These are phyloP conservation scores for Pyricularia pennisetigena DNA, from an alignment of 2,329 filamentous ascomycete species.

Conservation along the genomic window DNA sequence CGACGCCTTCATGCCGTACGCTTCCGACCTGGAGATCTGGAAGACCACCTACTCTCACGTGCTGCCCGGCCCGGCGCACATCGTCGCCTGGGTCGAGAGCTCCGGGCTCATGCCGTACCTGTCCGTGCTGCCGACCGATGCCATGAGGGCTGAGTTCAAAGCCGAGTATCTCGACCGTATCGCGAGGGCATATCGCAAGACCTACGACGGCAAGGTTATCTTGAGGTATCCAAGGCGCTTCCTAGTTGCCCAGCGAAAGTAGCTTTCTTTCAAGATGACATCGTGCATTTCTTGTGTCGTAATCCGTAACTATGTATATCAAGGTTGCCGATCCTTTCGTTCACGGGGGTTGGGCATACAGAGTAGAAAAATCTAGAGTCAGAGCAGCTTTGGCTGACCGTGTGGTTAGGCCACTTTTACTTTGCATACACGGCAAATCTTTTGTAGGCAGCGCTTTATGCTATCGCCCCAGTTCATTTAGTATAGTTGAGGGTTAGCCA, in stretches of 20 bases:
- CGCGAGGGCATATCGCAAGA: conserved; percentile 29
- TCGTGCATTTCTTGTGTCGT: too few relatives aligned
- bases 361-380: too few relatives aligned
- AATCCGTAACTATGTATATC: too few relatives aligned
- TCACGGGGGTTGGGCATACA: too few relatives aligned
- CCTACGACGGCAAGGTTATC: conserved; percentile 41
- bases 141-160: conserved; percentile 31
- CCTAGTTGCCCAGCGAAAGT: conserved; percentile 30
- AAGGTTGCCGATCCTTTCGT: too few relatives aligned
- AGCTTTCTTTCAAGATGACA: not conserved
- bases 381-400: too few relatives aligned
- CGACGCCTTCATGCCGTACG: conserved; percentile 33
- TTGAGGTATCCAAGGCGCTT: conserved; percentile 47
- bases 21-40: conserved; percentile 38
- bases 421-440: too few relatives aligned
- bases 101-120: conserved; percentile 47
- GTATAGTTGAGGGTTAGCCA: too few relatives aligned
- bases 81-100: conserved; percentile 51
- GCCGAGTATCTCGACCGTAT: conserved; percentile 33
- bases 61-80: conserved; percentile 33
- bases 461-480: too few relatives aligned
- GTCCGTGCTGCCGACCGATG: conserved; percentile 29
- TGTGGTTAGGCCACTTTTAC: too few relatives aligned
- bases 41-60: conserved; percentile 43
- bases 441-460: too few relatives aligned